Conservation (phyloP, 2,329 filamentous ascomycete genomes). For the Aspergillus neoniger region DNA sequence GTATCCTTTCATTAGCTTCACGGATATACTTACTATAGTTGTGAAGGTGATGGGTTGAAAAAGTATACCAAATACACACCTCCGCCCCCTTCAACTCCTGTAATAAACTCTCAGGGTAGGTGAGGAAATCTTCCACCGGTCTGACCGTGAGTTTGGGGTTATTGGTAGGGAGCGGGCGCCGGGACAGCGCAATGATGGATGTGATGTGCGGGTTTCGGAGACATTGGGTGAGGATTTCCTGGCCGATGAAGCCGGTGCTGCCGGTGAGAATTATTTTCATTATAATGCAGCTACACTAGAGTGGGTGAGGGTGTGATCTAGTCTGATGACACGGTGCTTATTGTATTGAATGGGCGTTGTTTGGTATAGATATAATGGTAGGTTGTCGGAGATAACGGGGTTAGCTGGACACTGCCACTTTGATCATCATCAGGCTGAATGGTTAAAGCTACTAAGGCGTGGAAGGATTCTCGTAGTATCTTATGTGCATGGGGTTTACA, state of each 20-base stretch:
- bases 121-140: slow-evolving; percentile 56
- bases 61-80: slow-evolving; percentile 49
- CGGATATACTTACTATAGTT: too few relatives aligned
- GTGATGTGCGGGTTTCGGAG: slow-evolving; percentile 54
- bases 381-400: background rate
- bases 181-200: slow-evolving; percentile 54
- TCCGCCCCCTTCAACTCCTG: slow-evolving; percentile 45
- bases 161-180: slow-evolving; percentile 48
- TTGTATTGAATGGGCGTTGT: background rate
- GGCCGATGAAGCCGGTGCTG: slow-evolving; percentile 60
- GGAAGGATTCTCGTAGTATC: too few relatives aligned
- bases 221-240: slow-evolving; percentile 55
- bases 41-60: background rate
- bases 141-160: slow-evolving; percentile 55
- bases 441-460: too few relatives aligned
- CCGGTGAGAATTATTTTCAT: slow-evolving; percentile 65
- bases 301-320: rapidly evolving
- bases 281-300: background rate
- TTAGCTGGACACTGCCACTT: background rate
- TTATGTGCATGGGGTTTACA: too few relatives aligned
- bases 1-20: background rate
- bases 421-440: background rate
- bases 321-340: background rate
- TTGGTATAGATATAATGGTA: background rate
- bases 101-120: slow-evolving; percentile 51